Evolutionary conservation across 345 rosid genomes (phyloP).

Genomic region (Cardamine resedifolia): DNA sequence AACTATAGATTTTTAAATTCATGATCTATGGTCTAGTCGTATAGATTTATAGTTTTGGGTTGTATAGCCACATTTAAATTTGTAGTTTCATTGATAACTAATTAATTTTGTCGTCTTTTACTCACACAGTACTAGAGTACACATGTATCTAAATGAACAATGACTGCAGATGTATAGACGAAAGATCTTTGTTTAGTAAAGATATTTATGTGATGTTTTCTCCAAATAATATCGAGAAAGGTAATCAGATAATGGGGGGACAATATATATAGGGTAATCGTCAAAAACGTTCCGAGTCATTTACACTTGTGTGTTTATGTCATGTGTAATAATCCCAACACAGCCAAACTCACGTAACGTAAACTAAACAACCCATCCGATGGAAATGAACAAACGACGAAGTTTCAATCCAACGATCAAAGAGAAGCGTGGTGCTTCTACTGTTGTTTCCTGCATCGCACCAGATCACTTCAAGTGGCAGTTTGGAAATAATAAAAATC

Average conservation of each 20-base stretch:
- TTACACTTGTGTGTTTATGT: neutral
- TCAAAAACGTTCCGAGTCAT: constrained; percentile 18
- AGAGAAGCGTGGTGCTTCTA: neutral
- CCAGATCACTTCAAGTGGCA: constrained; percentile 26
- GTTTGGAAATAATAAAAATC: constrained; percentile 17
- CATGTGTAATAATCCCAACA: constrained; percentile 17
- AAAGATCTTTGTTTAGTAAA: neutral
- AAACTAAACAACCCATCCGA: constrained; percentile 13
- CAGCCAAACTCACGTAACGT: neutral
- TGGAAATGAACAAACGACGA: neutral
- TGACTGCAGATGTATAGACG: neutral
- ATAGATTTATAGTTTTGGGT: neutral
- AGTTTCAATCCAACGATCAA: constrained; percentile 20
- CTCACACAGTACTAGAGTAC: neutral
- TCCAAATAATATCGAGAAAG: neutral
- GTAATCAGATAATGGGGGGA: too few relatives aligned
- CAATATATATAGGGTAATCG: too few relatives aligned
- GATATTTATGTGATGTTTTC: neutral
- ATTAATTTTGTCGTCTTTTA: neutral
- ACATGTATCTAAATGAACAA: neutral
- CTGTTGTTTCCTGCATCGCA: constrained; percentile 7
- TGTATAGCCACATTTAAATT: neutral
- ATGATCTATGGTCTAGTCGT: neutral
- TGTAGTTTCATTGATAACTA: neutral
- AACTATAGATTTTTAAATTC: neutral